Percentiles rank a stretch among this genome's conserved stretches.
Evolutionary conservation across 1,139 yeast genomes (phyloP).

Genomic region (Torulaspora pretoriensis): DNA sequence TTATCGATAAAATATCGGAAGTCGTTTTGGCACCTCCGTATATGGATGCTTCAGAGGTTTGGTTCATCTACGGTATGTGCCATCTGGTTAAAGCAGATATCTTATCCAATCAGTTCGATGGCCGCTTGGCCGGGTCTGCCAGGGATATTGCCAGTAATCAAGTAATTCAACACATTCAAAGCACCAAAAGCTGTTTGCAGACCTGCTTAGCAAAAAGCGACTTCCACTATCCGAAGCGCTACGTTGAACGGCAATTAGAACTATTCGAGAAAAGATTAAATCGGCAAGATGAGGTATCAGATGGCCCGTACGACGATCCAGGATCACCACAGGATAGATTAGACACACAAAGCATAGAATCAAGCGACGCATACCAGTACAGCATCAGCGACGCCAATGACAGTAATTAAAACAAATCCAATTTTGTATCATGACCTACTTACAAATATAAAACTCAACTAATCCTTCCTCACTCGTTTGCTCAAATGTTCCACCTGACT

Average conservation of each 20-base stretch:
- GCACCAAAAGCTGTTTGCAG: slow-evolving; percentile 21
- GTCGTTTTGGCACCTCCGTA: slow-evolving; percentile 33
- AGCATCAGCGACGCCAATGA: slow-evolving; percentile 2
- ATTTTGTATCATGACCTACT: slow-evolving; percentile 4
- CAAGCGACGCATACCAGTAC: slow-evolving; percentile 3
- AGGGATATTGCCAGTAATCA: slow-evolving; percentile 27
- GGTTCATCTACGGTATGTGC: slow-evolving; percentile 32
- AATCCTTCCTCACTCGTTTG: slow-evolving; percentile 16
- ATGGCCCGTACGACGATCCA: not conserved
- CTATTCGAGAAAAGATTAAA: slow-evolving; percentile 24
- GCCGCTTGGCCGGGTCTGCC: slow-evolving; percentile 18
- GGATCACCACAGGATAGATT: slow-evolving; percentile 4
- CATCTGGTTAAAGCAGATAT: slow-evolving; percentile 31
- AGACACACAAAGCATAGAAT: slow-evolving; percentile 11
- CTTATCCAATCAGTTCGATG: slow-evolving; percentile 18
- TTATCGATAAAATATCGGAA: slow-evolving; percentile 30
- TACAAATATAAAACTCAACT: slow-evolving; percentile 1
- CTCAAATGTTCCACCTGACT: slow-evolving; percentile 19
- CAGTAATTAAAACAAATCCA: slow-evolving; percentile 5
- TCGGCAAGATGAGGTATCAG: not conserved
- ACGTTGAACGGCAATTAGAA: slow-evolving; percentile 23
- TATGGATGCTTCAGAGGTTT: slow-evolving; percentile 34
- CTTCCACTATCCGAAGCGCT: slow-evolving; percentile 21
- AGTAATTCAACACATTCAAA: slow-evolving; percentile 26
- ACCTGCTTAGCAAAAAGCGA: slow-evolving; percentile 20